Conservation (phyloP, 179 eudicot genomes). For the Patellifolia procumbens region DNA sequence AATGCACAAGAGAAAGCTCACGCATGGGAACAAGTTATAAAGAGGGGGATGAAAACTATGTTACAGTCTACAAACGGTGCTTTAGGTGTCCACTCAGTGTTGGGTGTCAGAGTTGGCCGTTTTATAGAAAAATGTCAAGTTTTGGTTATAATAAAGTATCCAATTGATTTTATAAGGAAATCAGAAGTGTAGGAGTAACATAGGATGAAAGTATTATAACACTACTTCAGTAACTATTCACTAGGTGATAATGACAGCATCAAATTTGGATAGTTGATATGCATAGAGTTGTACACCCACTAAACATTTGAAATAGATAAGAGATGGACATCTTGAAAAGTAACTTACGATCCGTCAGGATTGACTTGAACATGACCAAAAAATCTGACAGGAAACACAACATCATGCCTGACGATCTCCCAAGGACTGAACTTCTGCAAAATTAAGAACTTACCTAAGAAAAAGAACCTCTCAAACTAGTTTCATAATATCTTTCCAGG, state of each 20-base stretch:
- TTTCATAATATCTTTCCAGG: slow-evolving; percentile 5
- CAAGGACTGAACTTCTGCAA: slow-evolving; percentile 97
- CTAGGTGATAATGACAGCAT: slow-evolving; percentile 1
- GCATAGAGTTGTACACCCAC: neutral
- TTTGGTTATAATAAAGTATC: too few relatives aligned
- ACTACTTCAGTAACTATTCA: too few relatives aligned
- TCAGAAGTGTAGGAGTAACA: too few relatives aligned
- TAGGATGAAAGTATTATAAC: too few relatives aligned
- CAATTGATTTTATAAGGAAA: too few relatives aligned
- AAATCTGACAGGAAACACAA: slow-evolving; percentile 85
- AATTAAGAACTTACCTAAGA: slow-evolving; percentile 17
- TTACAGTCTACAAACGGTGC: too few relatives aligned
- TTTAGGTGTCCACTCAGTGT: too few relatives aligned
- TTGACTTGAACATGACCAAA: slow-evolving; percentile 87
- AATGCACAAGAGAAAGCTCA: slow-evolving; percentile 20
- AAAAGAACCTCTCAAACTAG: neutral
- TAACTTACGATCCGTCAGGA: slow-evolving; percentile 82
- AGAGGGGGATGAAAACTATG: neutral
- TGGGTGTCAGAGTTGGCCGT: too few relatives aligned
- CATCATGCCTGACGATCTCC: slow-evolving; percentile 95
- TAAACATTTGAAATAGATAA: neutral
- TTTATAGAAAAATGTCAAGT: too few relatives aligned
- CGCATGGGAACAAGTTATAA: neutral
- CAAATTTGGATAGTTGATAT: neutral
- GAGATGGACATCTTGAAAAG: slow-evolving; percentile 4